Base-by-base conservation (phyloP, 495 filamentous ascomycete genomes). In the Staphylotrichum tortipilum region DNA sequence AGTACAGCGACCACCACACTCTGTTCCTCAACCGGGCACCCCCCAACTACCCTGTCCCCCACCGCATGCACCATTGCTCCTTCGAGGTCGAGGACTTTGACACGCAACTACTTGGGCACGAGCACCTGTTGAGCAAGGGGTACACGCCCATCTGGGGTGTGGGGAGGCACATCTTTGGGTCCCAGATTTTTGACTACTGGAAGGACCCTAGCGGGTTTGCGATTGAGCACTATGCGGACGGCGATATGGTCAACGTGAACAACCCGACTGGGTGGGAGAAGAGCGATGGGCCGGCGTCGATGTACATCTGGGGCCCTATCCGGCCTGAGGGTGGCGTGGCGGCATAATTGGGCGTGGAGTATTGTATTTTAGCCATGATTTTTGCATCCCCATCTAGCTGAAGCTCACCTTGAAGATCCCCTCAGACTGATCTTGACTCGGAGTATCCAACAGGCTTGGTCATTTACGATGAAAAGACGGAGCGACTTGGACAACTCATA, bases 51-150 rank as follows among this genome's bases (percentile, higher is more conserved):
- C 69, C 0, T 4, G 71, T 68, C 2, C 64, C 64, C 9, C 77
- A 81, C 53, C 76, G 85, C 2, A 10, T 28, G 26, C 83, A 86
- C 52, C 84, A 88, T 52, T 76, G 73, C n/a, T 77, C 72, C 6
- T 88, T 81, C 51, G 83, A 88, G 58, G 80, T 84, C 1, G 74
- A 81, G 52, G 82, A 88, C 54, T 83, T 82, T 54, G 83, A 87
- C 54, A 78, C 77, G 0, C 82, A 86, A 68, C 63, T 77, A 23
- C 66, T 86, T 7, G 83, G 83, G 0, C 83, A 87, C 59, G 69
- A 82, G 35, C 84, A 77, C 75, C 70, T 87, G 9, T 67, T 66
- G 0, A 59, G 71, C 51, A 79, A 81, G 61, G 74, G 72, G 3
- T 83, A 83, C 56, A 68, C 75, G 49, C 72, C 71, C 34, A 78